A percentile compares a stretch with the other conserved stretches of the same genome.
Conservation (phyloP, 352 stramenopile species). For the Phytophthora palmivora region DNA sequence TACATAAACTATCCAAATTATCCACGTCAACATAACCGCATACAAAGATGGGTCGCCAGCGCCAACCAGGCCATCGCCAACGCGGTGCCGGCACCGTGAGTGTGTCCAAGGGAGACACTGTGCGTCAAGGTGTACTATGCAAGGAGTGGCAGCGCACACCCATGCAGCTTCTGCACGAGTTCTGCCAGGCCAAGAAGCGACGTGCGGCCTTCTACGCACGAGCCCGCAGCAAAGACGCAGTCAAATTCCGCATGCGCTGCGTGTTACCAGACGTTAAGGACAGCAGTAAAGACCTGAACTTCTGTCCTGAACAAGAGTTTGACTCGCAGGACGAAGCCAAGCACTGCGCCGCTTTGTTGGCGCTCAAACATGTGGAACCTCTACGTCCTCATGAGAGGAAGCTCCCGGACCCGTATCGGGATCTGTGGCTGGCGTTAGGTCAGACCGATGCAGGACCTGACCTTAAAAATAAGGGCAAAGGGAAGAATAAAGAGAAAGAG, state of each 20-base stretch:
- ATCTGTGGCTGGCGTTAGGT: constrained; percentile 88
- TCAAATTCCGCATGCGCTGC: constrained; percentile 62
- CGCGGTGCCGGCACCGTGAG: constrained; percentile 90
- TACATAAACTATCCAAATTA: background rate
- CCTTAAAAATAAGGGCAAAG: constrained; percentile 6
- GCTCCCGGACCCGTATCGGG: constrained; percentile 96
- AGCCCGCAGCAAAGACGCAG: constrained; percentile 44
- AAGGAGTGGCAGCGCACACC: constrained; percentile 96
- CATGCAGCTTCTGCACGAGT: constrained; percentile 94
- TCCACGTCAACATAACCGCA: too few relatives aligned
- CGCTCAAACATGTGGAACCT: constrained; percentile 94
- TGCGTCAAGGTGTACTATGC: constrained; percentile 87
- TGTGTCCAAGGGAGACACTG: constrained; percentile 77
- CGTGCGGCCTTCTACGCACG: constrained; percentile 73
- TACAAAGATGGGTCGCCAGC: constrained; percentile 26
- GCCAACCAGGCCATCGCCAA: constrained; percentile 77
- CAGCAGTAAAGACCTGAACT: constrained; percentile 93
- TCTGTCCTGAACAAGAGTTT: constrained; percentile 90
- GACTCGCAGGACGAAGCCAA: constrained; percentile 90
- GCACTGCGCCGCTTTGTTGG: constrained; percentile 93
- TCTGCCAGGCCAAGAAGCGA: constrained; percentile 93
- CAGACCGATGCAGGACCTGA: constrained; percentile 1
- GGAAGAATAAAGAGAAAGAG: constrained; percentile 18
- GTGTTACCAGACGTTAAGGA: constrained; percentile 95
- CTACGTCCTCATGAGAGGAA: constrained; percentile 94